Evolutionary conservation across 139 green algal genomes (phyloP).

Genomic region (Diplosphaera chodatii): DNA sequence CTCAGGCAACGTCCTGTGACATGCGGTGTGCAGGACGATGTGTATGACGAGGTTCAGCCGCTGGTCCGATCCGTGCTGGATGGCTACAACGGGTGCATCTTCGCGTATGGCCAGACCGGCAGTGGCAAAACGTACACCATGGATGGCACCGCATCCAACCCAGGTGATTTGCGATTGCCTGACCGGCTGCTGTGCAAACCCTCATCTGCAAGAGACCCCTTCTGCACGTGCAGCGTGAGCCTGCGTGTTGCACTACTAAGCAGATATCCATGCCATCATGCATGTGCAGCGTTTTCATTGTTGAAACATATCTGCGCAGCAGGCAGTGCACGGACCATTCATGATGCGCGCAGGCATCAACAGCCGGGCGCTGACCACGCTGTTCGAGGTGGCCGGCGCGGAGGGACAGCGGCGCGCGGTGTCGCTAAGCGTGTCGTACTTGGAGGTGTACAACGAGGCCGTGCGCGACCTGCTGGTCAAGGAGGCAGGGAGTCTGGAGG

Average conservation of each 20-base stretch:
- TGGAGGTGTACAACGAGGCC: slow-evolving; percentile 71
- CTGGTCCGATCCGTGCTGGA: slow-evolving; percentile 1
- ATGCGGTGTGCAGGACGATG: neutral
- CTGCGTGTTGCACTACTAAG: no score
- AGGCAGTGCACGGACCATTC: no score
- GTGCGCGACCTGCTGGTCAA: slow-evolving; percentile 54
- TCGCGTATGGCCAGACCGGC: slow-evolving; percentile 26
- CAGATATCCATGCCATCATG: no score
- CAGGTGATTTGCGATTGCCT: no score
- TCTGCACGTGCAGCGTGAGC: no score
- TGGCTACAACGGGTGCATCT: slow-evolving; percentile 31
- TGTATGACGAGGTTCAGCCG: neutral
- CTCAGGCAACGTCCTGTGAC: neutral
- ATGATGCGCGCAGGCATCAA: slow-evolving; percentile 43
- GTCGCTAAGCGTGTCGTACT: slow-evolving; percentile 35
- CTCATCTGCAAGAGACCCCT: no score
- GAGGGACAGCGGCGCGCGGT: neutral
- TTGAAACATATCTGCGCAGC: no score
- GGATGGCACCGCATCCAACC: neutral
- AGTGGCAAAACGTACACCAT: slow-evolving; percentile 8
- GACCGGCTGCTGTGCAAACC: no score
- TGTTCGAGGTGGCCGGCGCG: slow-evolving; percentile 15
- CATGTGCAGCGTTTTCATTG: no score
- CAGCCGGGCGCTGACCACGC: slow-evolving; percentile 30
- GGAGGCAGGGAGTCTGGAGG: slow-evolving; percentile 6